Conservation (phyloP, 2,329 filamentous ascomycete species). For the Septoria petroselini region DNA sequence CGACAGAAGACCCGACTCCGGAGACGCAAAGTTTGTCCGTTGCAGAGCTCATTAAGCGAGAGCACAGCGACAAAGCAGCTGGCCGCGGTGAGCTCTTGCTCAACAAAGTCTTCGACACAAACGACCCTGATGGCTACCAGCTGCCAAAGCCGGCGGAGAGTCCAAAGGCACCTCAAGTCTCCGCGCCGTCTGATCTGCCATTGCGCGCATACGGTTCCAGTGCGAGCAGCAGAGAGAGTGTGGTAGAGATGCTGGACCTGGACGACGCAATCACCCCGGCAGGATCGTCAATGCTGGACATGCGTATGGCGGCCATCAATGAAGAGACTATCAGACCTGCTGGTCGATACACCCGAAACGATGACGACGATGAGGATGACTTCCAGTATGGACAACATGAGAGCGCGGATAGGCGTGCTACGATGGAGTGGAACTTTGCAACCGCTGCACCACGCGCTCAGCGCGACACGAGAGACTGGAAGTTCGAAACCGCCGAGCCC, state of each 20-base stretch:
- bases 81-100: slow-evolving; percentile 56
- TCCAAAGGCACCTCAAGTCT: slow-evolving; percentile 25
- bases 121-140: slow-evolving; percentile 54
- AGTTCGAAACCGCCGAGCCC: slow-evolving; percentile 43
- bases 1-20: slow-evolving; percentile 24
- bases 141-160: slow-evolving; percentile 44
- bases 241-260: slow-evolving; percentile 57
- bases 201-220: slow-evolving; percentile 41
- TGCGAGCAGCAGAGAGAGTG: slow-evolving; percentile 47
- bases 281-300: slow-evolving; percentile 46
- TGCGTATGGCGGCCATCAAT: slow-evolving; percentile 29
- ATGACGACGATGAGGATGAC: slow-evolving; percentile 43
- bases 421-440: slow-evolving; percentile 57
- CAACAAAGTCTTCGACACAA: slow-evolving; percentile 56
- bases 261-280: slow-evolving; percentile 53
- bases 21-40: slow-evolving; percentile 24
- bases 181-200: slow-evolving; percentile 52
- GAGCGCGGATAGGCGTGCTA: slow-evolving; percentile 42
- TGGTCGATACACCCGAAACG: slow-evolving; percentile 25
- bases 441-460: slow-evolving; percentile 30
- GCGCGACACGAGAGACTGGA: slow-evolving; percentile 49
- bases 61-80: slow-evolving; percentile 57
- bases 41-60: slow-evolving; percentile 43
- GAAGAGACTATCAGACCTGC: slow-evolving; percentile 25
- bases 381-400: slow-evolving; percentile 36